Base-by-base conservation (phyloP, 495 filamentous ascomycete species). In the Oidiodendron maius region DNA sequence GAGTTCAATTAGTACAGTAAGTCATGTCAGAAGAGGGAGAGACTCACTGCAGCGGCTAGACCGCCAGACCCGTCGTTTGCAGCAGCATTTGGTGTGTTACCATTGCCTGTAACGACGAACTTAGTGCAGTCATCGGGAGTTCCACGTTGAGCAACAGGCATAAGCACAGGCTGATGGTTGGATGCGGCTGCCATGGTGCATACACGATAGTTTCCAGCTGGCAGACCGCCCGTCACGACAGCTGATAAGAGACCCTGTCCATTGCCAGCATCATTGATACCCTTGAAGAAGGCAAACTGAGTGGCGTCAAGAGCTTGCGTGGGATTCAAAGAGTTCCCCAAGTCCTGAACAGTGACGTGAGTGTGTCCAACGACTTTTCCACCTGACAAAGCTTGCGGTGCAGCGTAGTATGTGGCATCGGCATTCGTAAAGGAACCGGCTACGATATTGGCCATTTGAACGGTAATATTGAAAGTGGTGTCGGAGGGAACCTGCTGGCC, bases 81-180 rank as follows among this genome's bases (percentile, higher is more conserved):
- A n/a, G 45, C 55, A 10, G 20, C 48, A 40, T 64, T 62, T 11
- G 25, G 51, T 30, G 35, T 49, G 10, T 17, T 44, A 13, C 53
- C 55, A 10, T 17, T 50, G 1, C 57, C 56, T 46, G 46, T 55
- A 35, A 55, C 53, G 13, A 53, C 64, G 62, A 87, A 87, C 59
- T 80, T 79, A 43, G 69, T 71, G 64, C 84, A 89, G 61, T 89
- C 84, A 53, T 87, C 84, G 54, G 85, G 81, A 28, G 79, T 67
- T 58, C 84, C 84, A 61, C 84, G 79, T 64, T 86, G 82, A 43
- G 83, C 83, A 35, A 87, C 80, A 35, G 84, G 84, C 84, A 88
- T 88, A 17, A 85, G 57, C 11, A 87, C 84, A 45, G 84, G 82
- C 64, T 88, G 84, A 64, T 88, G 84, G 65, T 86, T 88, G 50